Conservation (phyloP, 495 filamentous ascomycete species). For the Hyphodiscus hymeniophilus region DNA sequence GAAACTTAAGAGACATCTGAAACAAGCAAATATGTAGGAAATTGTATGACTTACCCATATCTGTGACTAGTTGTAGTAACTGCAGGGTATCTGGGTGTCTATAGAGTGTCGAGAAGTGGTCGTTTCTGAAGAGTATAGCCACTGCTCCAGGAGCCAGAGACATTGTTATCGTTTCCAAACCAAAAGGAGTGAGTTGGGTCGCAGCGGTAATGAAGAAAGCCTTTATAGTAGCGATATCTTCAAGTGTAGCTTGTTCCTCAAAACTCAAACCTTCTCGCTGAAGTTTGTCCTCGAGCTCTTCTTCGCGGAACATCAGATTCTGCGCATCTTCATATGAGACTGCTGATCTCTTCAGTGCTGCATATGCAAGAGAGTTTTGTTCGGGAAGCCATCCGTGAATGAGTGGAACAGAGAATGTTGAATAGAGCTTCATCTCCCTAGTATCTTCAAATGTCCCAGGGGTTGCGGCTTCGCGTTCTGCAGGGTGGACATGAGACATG, state of each 20-base stretch:
- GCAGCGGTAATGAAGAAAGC: conserved; percentile 68
- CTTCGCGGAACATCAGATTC: conserved; percentile 75
- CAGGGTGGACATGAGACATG: conserved; percentile 31
- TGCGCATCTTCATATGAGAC: conserved; percentile 85
- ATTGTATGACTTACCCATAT: no score
- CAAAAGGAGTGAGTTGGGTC: conserved; percentile 79
- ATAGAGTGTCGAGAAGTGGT: conserved; percentile 92
- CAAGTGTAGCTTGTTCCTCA: conserved; percentile 63
- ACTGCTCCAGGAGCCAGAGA: conserved; percentile 62
- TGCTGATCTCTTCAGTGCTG: conserved; percentile 61
- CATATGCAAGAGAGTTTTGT: conserved; percentile 49
- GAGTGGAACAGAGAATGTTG: conserved; percentile 77
- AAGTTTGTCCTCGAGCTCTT: conserved; percentile 78
- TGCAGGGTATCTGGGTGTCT: conserved; percentile 62
- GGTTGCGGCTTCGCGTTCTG: conserved; percentile 36
- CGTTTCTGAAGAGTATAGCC: conserved; percentile 90
- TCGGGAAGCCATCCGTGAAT: conserved; percentile 90
- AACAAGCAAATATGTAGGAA: no score
- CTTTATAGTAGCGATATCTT: conserved; percentile 76
- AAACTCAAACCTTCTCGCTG: conserved; percentile 41
- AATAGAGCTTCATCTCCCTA: conserved; percentile 75
- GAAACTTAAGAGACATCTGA: no score
- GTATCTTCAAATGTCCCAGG: conserved; percentile 77
- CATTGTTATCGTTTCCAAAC: conserved; percentile 61
- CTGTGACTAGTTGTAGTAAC: conserved; percentile 78